Percentiles rank a stretch among this genome's conserved stretches.
These are phyloP conservation scores for Arthrobotrys conoides DNA, from an alignment of 2,329 filamentous ascomycete genomes.

Conservation along the genomic window DNA sequence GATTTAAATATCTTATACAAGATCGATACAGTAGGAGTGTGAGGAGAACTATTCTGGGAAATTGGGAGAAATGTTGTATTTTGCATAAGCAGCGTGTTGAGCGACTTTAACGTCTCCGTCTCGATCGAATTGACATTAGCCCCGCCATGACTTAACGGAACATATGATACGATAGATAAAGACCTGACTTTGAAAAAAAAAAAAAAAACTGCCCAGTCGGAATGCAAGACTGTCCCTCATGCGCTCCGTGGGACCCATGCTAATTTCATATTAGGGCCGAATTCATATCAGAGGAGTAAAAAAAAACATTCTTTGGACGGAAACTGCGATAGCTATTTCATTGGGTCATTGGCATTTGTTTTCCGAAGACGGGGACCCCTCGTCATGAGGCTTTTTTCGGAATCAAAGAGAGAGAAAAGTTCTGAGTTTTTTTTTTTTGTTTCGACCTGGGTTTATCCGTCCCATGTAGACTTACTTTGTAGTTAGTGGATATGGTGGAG, in stretches of 20 bases:
- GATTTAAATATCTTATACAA: no score
- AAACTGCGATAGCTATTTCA: conserved; percentile 11
- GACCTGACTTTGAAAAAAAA: conserved; percentile 7
- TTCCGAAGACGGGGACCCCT: conserved; percentile 54
- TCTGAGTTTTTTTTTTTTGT: conserved; percentile 30
- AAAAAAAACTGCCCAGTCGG: conserved; percentile 48
- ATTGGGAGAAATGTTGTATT: background rate
- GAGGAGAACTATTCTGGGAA: no score
- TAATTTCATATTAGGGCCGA: conserved; percentile 44
- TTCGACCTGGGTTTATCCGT: conserved; percentile 46
- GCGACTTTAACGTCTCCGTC: conserved; percentile 1
- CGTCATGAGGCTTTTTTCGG: conserved; percentile 58
- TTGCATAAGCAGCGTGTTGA: background rate
- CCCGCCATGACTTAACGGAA: background rate
- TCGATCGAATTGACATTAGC: background rate
- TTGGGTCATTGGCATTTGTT: background rate
- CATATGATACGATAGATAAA: conserved; percentile 20
- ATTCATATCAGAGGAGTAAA: conserved; percentile 25
- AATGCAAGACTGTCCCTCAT: conserved; percentile 42
- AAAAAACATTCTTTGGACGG: conserved; percentile 35
- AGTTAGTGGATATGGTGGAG: background rate
- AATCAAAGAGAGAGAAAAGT: conserved; percentile 39
- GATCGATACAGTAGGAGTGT: background rate
- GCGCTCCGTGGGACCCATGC: conserved; percentile 39
- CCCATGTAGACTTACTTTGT: background rate